Percentiles rank a stretch among this genome's conserved stretches.
Evolutionary conservation across 352 stramenopile genomes (phyloP).

Genomic region (Phytopythium vexans): DNA sequence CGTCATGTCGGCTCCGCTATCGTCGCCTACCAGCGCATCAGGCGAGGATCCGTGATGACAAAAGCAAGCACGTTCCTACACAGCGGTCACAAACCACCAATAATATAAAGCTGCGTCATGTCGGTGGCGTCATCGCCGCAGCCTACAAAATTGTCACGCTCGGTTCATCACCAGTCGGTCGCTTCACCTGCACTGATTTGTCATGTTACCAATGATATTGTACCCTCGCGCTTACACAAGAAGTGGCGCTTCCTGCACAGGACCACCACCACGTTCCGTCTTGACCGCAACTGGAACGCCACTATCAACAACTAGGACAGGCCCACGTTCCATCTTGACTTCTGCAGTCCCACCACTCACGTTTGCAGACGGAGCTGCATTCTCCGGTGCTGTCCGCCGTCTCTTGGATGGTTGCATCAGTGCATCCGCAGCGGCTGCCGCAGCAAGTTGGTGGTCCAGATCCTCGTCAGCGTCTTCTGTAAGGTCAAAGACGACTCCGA

Average conservation of each 20-base stretch:
- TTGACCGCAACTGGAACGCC: not conserved
- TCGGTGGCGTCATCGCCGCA: too few species aligned
- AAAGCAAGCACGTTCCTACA: too few species aligned
- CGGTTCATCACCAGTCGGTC: not conserved
- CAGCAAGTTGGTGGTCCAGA: slow-evolving; percentile 26
- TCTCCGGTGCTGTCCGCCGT: slow-evolving; percentile 8
- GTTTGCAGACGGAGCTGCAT: not conserved
- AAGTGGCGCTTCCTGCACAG: too few species aligned
- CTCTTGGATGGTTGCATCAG: slow-evolving; percentile 26
- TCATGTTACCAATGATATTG: too few species aligned
- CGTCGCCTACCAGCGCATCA: too few species aligned
- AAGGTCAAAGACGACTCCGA: slow-evolving; percentile 66
- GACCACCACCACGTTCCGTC: not conserved
- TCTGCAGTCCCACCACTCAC: not conserved
- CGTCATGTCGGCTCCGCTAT: slow-evolving; percentile 15
- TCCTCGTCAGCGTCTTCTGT: slow-evolving; percentile 51
- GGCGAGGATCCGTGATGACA: too few species aligned
- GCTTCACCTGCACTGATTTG: not conserved
- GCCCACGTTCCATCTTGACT: not conserved
- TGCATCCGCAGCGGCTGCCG: slow-evolving; percentile 14
- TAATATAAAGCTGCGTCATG: too few species aligned
- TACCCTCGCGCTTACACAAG: too few species aligned
- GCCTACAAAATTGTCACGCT: not conserved
- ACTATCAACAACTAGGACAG: not conserved
- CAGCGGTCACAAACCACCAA: too few species aligned